Evolutionary conservation across 1,284 basidiomycete species (phyloP), one percentile per base, ranked within the genome.

Genomic region (Cryptococcus maquisensis): DNA sequence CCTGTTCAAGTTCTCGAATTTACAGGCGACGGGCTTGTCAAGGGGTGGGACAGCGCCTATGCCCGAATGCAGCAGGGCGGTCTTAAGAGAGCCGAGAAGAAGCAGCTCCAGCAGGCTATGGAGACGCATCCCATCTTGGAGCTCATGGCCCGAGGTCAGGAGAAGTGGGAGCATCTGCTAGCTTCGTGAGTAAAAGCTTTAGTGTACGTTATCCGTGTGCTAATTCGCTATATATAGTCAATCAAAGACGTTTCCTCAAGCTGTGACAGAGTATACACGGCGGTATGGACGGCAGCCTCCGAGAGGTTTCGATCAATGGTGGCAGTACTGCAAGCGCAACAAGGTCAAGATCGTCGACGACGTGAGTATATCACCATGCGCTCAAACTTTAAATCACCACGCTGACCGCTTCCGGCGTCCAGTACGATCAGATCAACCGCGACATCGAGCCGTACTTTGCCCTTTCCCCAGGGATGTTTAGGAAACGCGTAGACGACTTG

Each of bases 221-320:
- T 23, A 23, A 18, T 3, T 7, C 47, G 5, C 15, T 24, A 23
- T 43, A 20, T 24, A 21, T 45, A 73, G 72, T 18, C 77, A 78
- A 60, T 71, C 67, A 4, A 69, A 69, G 47, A 73, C 72, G 0
- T 64, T 78, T 16, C 57, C 63, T 5, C 62, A 78, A 49, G 78
- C 78, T 2, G 74, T 77, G 0, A 56, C 35, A 1, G 77, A 76
- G 55, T 80, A 80, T 56, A 56, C 61, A 26, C 56, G 65, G n/a
- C 53, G 78, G 26, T 77, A 79, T 56, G 61, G 63, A 2, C 67
- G 78, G 1, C 52, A 62, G 4, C 79, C 79, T 21, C 79, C 79
- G 0, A 73, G 67, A 51, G 79, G 79, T 0, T 80, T 79, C 52
- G 76, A 79, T 44, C 49, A 53, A n/a, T 76, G 75, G 75, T 76